These are phyloP conservation scores for Ceratocystis colombiana DNA, from an alignment of 2,329 filamentous ascomycete genomes.

Conservation along the genomic window DNA sequence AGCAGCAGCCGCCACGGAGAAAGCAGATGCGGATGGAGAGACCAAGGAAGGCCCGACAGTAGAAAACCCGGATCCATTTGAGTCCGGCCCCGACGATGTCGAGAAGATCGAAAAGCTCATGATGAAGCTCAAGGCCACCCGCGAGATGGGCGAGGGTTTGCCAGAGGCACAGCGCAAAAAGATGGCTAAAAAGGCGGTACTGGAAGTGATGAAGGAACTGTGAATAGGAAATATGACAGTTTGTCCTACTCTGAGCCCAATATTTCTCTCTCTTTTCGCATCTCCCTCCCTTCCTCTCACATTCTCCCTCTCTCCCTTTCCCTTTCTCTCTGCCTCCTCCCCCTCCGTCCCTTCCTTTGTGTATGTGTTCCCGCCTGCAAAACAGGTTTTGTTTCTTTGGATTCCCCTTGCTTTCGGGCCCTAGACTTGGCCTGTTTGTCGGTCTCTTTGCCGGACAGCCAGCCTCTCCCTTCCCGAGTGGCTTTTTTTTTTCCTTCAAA, in stretches of 20 bases:
- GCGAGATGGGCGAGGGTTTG: conserved; percentile 50
- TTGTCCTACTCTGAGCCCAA: background rate
- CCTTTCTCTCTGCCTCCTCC: too few relatives aligned
- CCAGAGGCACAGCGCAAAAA: conserved; percentile 50
- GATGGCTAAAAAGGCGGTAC: conserved; percentile 51
- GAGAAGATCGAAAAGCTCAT: conserved; percentile 54
- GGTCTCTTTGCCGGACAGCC: background rate
- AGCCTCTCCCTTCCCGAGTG: background rate
- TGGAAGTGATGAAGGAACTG: conserved; percentile 54
- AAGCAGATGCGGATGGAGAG: background rate
- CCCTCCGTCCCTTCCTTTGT: background rate
- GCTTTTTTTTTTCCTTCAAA: background rate
- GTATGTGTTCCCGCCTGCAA: background rate
- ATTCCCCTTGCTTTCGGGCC: background rate
- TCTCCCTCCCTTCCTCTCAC: too few relatives aligned
- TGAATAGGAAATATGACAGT: conserved; percentile 28
- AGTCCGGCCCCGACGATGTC: conserved; percentile 40
- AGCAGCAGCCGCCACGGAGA: conserved; percentile 26
- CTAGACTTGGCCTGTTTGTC: background rate
- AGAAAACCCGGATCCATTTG: conserved; percentile 32
- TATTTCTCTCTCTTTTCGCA: too few relatives aligned
- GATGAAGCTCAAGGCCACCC: conserved; percentile 51
- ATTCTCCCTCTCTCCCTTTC: too few relatives aligned
- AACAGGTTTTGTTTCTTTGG: conserved; percentile 2
- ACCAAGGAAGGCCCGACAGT: conserved; percentile 19